Evolutionary conservation across 2,329 filamentous ascomycete genomes (phyloP), one percentile per base, ranked within the genome.

Genomic region (Didymosphaeria variabile): DNA sequence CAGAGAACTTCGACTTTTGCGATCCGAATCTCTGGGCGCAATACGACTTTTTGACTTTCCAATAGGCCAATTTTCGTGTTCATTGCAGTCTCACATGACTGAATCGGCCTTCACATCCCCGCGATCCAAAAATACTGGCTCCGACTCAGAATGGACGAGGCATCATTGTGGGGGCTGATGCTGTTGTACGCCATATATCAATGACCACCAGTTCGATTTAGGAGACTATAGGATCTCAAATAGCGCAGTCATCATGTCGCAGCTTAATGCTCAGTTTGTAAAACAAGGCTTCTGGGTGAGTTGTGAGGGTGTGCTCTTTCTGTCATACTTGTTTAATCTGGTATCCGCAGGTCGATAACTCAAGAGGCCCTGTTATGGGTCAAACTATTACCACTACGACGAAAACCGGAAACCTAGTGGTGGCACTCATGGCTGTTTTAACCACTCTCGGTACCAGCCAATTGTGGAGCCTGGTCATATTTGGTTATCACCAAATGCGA

Each of bases 321-420:
- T 26, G 29, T 44, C 17, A 5, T 10, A 29, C 26, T 3, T 3
- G 26, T 44, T 47, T 21, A 47, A 8, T 29, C 2, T 13, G 7
- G 1, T 17, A 47, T 15, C 8, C 21, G n/a, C 19, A 58, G 40
- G 26, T 60, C 19, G 54, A 49, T 46, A 49, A 61, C 31, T 8
- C 32, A 3, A 21, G n/a, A 13, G 68, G 68, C 4, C 23, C 64
- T 1, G 34, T 70, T 5, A 49, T 70, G 54, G 70, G 68, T 5
- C 26, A 61, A 36, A 68, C 58, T 0, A 70, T 72, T 19, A 72
- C 70, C 0, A 70, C 66, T 7, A 65, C 67, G 31, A 60, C 64
- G 8, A 42, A 32, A 32, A 69, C 65, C 12, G 70, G 70, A 21
- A 63, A 57, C 13, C 21, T 72, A 1, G 19, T 69, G 19, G 61